Evolutionary conservation across 169 alveolate genomes (phyloP), one percentile per base, ranked within the genome.

Genomic region (Besnoitia besnoiti): DNA sequence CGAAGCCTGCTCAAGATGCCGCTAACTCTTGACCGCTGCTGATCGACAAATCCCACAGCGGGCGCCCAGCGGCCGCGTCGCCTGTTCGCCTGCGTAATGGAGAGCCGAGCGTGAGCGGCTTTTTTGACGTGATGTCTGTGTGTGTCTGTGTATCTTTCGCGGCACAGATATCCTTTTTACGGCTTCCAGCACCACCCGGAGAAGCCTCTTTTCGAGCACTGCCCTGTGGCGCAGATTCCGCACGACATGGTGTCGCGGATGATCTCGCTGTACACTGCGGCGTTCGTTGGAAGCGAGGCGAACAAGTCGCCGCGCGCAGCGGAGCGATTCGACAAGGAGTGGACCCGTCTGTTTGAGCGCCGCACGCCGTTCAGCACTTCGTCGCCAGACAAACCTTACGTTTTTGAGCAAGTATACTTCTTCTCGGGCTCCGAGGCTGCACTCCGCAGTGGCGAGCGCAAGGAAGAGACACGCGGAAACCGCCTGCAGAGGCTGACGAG

Each of bases 121-220:
- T n/a, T n/a, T n/a, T n/a, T n/a, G n/a, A n/a, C n/a, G n/a, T n/a
- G n/a, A 49, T 49, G 79, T 62, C 14, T 62, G 33, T 33, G 7
- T 62, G n/a, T 24, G 14, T 39, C 10, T 27, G 30, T 27, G 40
- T 62, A 35, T 51, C 50, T 27, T 2, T 75, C 10, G 46, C 35
- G 39, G 42, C 24, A 2, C 93, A 89, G 93, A 61, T 89, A 67
- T 55, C 88, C 89, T 42, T 50, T 89, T 80, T 49, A n/a, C 40
- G 80, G 73, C 62, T n/a, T 89, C 24, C 93, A 89, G 89, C 46
- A 46, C 46, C 93, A 75, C 46, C 89, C 93, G 50, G 93, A 76
- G 51, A 89, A 75, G n/a, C 55, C 79, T 37, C 76, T 75, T 1
- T 75, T 75, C 61, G 89, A 89, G 33, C 79, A 76, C 80, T 24